Percentiles rank a stretch among this genome's conserved stretches.
These are phyloP conservation scores for Coniochaeta ligniaria DNA, from an alignment of 2,329 filamentous ascomycete species.

Conservation along the genomic window DNA sequence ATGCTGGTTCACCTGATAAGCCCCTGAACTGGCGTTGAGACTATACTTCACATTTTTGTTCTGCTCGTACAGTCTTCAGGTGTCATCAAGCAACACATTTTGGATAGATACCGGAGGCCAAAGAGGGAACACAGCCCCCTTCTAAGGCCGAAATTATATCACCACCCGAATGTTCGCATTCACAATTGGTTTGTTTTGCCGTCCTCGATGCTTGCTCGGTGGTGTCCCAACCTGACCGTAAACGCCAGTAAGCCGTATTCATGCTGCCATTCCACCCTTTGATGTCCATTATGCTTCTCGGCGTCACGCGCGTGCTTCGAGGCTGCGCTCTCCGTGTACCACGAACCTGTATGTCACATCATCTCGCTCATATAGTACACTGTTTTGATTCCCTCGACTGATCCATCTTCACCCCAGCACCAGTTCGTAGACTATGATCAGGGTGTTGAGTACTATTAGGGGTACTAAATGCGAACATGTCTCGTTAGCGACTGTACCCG, in stretches of 20 bases:
- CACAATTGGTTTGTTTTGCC: background rate
- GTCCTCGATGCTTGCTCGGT: background rate
- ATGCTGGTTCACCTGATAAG: background rate
- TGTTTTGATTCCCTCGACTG: background rate
- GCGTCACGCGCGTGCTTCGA: background rate
- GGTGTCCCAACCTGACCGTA: background rate
- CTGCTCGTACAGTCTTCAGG: background rate
- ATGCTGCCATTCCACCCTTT: background rate
- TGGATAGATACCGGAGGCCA: background rate
- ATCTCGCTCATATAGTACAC: background rate
- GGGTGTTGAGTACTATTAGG: slow-evolving; percentile 72
- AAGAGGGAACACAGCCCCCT: background rate
- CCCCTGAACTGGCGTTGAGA: background rate
- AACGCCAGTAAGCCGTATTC: background rate
- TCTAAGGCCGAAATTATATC: too few species aligned
- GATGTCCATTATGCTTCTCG: background rate
- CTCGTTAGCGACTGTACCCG: background rate
- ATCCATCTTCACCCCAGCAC: slow-evolving; percentile 55
- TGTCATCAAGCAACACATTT: background rate
- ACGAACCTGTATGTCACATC: background rate
- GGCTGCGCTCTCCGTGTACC: background rate
- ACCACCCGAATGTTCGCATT: too few species aligned
- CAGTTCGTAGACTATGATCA: slow-evolving; percentile 79
- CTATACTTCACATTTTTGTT: background rate
- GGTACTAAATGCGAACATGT: slow-evolving; percentile 52